These are phyloP conservation scores for Xylaria sp. DNA, from an alignment of 2,329 filamentous ascomycete species.

Conservation along the genomic window DNA sequence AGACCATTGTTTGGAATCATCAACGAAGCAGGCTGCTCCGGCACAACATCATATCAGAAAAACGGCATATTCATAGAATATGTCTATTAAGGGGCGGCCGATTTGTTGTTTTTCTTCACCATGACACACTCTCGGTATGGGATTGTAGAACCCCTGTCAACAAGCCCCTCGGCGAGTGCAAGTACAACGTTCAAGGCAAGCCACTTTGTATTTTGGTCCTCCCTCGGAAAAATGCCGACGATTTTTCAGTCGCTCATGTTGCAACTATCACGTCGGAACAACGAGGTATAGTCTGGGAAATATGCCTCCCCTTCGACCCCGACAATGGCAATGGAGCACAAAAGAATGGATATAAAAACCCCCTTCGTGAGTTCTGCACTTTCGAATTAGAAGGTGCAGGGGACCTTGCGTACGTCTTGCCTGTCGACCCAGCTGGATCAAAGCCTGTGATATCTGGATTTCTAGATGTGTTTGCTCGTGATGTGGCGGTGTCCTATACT, in stretches of 20 bases:
- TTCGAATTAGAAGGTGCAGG: conserved; percentile 73
- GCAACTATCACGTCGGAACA: conserved; percentile 85
- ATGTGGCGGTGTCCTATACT: conserved; percentile 88
- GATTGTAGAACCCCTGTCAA: conserved; percentile 74
- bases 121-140: conserved; percentile 78
- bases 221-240: conserved; percentile 67
- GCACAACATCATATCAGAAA: conserved; percentile 73
- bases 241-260: conserved; percentile 72
- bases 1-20: conserved; percentile 87
- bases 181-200: conserved; percentile 72
- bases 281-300: conserved; percentile 83
- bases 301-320: conserved; percentile 66
- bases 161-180: conserved; percentile 64
- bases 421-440: conserved; percentile 87
- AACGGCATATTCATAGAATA: conserved; percentile 80
- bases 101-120: conserved; percentile 83
- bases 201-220: conserved; percentile 83
- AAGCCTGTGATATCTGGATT: conserved; percentile 77
- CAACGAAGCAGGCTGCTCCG: conserved; percentile 67
- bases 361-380: conserved; percentile 73
- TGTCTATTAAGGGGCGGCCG: conserved; percentile 80
- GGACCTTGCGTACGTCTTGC: conserved; percentile 74
- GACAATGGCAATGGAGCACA: conserved; percentile 40
- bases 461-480: conserved; percentile 84
- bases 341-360: conserved; percentile 50